Percentiles rank a stretch among this genome's conserved stretches.
Evolutionary conservation across 1,284 basidiomycete species (phyloP).

Genomic region (Ceratobasidium sp.): DNA sequence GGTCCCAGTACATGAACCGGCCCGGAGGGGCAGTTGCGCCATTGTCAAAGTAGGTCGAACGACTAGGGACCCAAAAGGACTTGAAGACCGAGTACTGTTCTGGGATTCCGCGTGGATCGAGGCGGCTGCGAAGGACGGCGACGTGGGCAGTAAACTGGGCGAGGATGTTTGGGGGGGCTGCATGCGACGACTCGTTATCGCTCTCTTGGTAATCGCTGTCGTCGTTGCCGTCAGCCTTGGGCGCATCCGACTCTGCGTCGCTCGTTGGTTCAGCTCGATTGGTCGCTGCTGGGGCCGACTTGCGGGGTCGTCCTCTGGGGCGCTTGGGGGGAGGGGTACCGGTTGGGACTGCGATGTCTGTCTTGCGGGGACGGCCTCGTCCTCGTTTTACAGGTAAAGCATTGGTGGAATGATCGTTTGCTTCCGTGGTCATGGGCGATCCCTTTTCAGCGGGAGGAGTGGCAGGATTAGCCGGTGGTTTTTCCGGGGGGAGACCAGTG

Average conservation of each 20-base stretch:
- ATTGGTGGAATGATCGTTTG: not conserved
- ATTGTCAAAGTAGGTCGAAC: slow-evolving; percentile 27
- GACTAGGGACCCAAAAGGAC: slow-evolving; percentile 27
- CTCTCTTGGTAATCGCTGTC: slow-evolving; percentile 18
- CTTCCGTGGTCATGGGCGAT: no score
- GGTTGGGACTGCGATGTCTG: not conserved
- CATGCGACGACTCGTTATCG: not conserved
- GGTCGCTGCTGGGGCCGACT: not conserved
- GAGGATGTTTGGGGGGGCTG: slow-evolving; percentile 6
- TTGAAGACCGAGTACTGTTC: slow-evolving; percentile 35
- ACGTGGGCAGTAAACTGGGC: slow-evolving; percentile 25
- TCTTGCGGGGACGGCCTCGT: slow-evolving; percentile 28
- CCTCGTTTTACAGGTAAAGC: slow-evolving; percentile 17
- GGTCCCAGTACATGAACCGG: slow-evolving; percentile 31
- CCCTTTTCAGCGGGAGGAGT: not conserved
- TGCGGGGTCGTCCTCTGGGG: slow-evolving; percentile 24
- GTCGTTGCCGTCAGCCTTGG: not conserved
- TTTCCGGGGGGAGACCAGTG: no score
- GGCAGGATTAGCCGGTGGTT: slow-evolving; percentile 1
- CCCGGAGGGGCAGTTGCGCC: slow-evolving; percentile 18
- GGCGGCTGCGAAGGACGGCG: slow-evolving; percentile 15
- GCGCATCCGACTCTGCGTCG: not conserved
- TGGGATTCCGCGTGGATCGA: slow-evolving; percentile 27
- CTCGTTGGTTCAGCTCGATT: not conserved
- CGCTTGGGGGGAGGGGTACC: slow-evolving; percentile 6